A percentile compares a stretch with the other conserved stretches of the same genome.
Evolutionary conservation across 495 filamentous ascomycete genomes (phyloP).

Genomic region (Melanomma pulvis-pyrius): DNA sequence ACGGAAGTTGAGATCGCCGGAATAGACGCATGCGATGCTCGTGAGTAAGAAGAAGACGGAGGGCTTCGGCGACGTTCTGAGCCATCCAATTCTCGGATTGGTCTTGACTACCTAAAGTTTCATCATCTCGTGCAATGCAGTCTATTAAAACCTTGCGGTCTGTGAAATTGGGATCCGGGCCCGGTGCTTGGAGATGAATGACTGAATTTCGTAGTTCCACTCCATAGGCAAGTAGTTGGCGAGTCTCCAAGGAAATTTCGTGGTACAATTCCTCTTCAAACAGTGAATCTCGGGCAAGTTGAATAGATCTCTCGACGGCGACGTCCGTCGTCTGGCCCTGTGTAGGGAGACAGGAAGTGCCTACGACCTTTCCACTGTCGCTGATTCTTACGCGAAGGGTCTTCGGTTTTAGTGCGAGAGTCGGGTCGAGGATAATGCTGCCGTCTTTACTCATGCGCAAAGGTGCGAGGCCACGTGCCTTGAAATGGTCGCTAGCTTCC

Average conservation of each 20-base stretch:
- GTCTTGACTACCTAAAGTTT: constrained; percentile 28
- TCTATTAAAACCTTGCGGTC: constrained; percentile 60
- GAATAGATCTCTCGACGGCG: constrained; percentile 66
- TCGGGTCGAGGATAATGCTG: constrained; percentile 70
- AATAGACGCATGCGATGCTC: constrained; percentile 69
- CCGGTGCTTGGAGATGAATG: constrained; percentile 46
- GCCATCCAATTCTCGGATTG: constrained; percentile 47
- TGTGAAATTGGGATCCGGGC: constrained; percentile 40
- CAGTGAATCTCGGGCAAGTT: constrained; percentile 81
- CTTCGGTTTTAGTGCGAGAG: constrained; percentile 60
- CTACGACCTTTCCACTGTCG: constrained; percentile 51
- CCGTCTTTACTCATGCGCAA: constrained; percentile 76
- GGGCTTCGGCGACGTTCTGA: constrained; percentile 58
- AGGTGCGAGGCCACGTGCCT: constrained; percentile 74
- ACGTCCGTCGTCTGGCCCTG: constrained; percentile 40
- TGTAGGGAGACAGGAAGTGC: constrained; percentile 54
- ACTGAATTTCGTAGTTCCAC: constrained; percentile 62
- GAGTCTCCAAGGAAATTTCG: constrained; percentile 81
- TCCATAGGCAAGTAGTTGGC: constrained; percentile 64
- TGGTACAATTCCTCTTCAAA: constrained; percentile 95
- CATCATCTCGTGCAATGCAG: constrained; percentile 61
- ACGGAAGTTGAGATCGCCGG: constrained; percentile 63
- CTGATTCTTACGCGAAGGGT: constrained; percentile 65
- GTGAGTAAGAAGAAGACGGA: constrained; percentile 72
- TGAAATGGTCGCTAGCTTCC: constrained; percentile 77